phyloP scores from a whole-genome alignment of 495 filamentous ascomycete species.

The Talaromyces trachyspermus region DNA sequence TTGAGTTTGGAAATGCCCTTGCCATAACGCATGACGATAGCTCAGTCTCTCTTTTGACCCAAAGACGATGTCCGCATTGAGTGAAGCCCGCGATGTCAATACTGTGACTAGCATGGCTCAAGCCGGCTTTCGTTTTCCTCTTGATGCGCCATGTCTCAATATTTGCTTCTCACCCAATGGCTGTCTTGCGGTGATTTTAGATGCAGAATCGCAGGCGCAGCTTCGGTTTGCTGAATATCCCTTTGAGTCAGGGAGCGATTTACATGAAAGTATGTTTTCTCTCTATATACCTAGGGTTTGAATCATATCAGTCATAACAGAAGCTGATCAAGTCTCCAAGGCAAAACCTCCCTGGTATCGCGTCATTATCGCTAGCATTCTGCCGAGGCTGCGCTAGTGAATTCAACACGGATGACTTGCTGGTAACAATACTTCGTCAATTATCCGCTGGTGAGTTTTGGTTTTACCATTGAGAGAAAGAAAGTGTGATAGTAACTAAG shows the following conservation, averaged over 20 bases:
- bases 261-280: slow-evolving; percentile 34
- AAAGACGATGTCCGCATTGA: slow-evolving; percentile 57
- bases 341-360: slow-evolving; percentile 48
- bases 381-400: slow-evolving; percentile 47
- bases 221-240: slow-evolving; percentile 54
- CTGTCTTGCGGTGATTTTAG: slow-evolving; percentile 56
- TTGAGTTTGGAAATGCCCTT: slow-evolving; percentile 60
- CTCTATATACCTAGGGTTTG: background rate
- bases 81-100: slow-evolving; percentile 51
- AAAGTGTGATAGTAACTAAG: slow-evolving; percentile 6
- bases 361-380: slow-evolving; percentile 53
- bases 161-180: slow-evolving; percentile 68
- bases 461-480: slow-evolving; percentile 1
- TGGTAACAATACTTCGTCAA: slow-evolving; percentile 52
- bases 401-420: slow-evolving; percentile 64
- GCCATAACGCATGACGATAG: slow-evolving; percentile 69
- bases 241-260: slow-evolving; percentile 29
- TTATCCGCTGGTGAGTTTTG: slow-evolving; percentile 45
- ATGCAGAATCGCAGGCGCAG: slow-evolving; percentile 56
- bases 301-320: slow-evolving; percentile 9
- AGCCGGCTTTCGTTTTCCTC: slow-evolving; percentile 61
- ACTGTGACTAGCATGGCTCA: slow-evolving; percentile 62
- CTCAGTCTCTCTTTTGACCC: slow-evolving; percentile 69
- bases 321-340: slow-evolving; percentile 19
- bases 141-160: slow-evolving; percentile 38